Conservation (phyloP, 768 basidiomycete genomes). For the Pisolithus marmoratus region DNA sequence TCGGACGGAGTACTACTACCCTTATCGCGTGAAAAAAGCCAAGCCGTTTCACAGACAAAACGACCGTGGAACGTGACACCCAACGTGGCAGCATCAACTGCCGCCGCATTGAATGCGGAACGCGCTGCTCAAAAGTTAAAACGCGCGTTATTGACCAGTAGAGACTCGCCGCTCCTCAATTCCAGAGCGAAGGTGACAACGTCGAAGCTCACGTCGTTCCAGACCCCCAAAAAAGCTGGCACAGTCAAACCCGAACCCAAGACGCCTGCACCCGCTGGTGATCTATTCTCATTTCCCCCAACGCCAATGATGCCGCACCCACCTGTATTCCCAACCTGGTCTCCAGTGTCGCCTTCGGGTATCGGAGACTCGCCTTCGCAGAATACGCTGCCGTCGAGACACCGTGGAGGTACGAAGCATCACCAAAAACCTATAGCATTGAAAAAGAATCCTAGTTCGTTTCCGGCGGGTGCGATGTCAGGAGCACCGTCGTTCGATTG, state of each 20-base stretch:
- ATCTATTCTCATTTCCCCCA: constrained; percentile 7
- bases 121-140: constrained; percentile 68
- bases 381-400: constrained; percentile 18
- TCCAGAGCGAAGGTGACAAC: constrained; percentile 33
- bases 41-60: constrained; percentile 34
- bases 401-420: constrained; percentile 21
- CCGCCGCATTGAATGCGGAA: constrained; percentile 79
- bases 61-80: constrained; percentile 48
- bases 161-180: constrained; percentile 65
- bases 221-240: constrained; percentile 23
- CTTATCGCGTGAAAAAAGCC: constrained; percentile 35
- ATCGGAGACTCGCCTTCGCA: constrained; percentile 9
- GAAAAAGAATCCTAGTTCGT: constrained; percentile 19
- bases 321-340: constrained; percentile 15
- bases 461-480: no score
- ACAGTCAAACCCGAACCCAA: constrained; percentile 6
- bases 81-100: constrained; percentile 66
- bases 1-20: constrained; percentile 5
- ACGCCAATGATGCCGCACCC: constrained; percentile 24
- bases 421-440: constrained; percentile 31
- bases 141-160: constrained; percentile 51
- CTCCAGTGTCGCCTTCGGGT: constrained; percentile 14
- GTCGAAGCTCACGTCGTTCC: constrained; percentile 19
- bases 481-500: constrained; percentile 15
- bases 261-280: neutral